Evolutionary conservation across 352 stramenopile species (phyloP), one percentile per base, ranked within the genome.

Genomic region (Globisporangium parvum): DNA sequence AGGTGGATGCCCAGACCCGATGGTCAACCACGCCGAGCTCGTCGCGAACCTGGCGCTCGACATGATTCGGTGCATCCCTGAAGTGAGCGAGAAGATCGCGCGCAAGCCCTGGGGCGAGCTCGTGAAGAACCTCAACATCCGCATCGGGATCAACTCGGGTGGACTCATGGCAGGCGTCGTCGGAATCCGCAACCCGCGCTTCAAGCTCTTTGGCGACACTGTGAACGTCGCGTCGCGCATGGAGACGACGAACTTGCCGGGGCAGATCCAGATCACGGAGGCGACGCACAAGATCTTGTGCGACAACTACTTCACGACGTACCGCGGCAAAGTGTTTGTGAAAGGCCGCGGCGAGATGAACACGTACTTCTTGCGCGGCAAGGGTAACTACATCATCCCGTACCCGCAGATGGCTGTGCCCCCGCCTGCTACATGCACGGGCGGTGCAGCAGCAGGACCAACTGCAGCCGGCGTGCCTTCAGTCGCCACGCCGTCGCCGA

Each of bases 161-260:
- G 68, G 67, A 0, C 71, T 96, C 26, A 92, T 96, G 75, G 88
- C 80, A 0, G 86, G 86, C 21, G 86, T 96, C 20, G 85, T 96
- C 6, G 87, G 88, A 10, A 90, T 89, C 42, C 66, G 73, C 1
- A 93, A 91, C 23, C 87, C 81, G 35, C 76, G 85, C 18, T 96
- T 93, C 69, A 94, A 95, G 63, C 68, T 96, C 8, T 94, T 94
- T 59, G 86, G 86, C 3, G 86, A 94, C 52, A 91, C 86, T 1
- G 86, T 94, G 15, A 95, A 95, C 62, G 83, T 91, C 8, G 82
- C 86, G 2, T 93, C 80, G 24, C 74, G 82, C 1, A 95, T 95
- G 84, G 77, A 94, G 57, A 91, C 78, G 6, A 91, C 84, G 11
- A 92, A 92, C 49, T 53, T 91, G 21, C 73, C 79, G 0, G 80